These are phyloP conservation scores for Jackrogersella minutella DNA, from an alignment of 495 filamentous ascomycete genomes.

Conservation along the genomic window DNA sequence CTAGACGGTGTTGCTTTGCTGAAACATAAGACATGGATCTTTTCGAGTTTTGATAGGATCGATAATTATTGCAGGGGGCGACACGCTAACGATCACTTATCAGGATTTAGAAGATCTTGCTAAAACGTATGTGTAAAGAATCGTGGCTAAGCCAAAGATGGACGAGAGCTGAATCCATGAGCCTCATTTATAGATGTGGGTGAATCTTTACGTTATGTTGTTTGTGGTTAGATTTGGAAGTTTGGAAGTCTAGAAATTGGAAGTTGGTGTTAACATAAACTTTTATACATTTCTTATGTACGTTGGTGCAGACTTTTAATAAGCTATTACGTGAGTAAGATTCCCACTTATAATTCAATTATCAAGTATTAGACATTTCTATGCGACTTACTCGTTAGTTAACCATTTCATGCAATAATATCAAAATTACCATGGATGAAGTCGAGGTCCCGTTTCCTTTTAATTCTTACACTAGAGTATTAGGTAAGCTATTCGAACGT, in stretches of 20 bases:
- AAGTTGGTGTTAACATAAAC: not conserved
- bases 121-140: slow-evolving; percentile 4
- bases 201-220: not conserved
- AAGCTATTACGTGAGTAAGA: too few species aligned
- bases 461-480: too few species aligned
- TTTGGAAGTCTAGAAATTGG: not conserved
- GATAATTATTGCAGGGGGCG: not conserved
- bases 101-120: slow-evolving; percentile 14
- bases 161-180: too few species aligned
- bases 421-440: too few species aligned
- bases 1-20: slow-evolving; percentile 24
- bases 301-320: too few species aligned
- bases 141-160: not conserved
- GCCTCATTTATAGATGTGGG: not conserved
- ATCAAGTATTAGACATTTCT: not conserved
- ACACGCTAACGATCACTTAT: slow-evolving; percentile 8
- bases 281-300: not conserved
- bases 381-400: too few species aligned
- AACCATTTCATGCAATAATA: too few species aligned
- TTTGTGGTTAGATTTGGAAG: not conserved
- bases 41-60: not conserved
- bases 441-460: too few species aligned
- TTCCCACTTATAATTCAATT: not conserved
- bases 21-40: slow-evolving; percentile 23
- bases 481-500: too few species aligned